A percentile compares a stretch with the other conserved stretches of the same genome.
Evolutionary conservation across 176 grass and related monocot genomes (phyloP).

Genomic region (Carex myosuroides): DNA sequence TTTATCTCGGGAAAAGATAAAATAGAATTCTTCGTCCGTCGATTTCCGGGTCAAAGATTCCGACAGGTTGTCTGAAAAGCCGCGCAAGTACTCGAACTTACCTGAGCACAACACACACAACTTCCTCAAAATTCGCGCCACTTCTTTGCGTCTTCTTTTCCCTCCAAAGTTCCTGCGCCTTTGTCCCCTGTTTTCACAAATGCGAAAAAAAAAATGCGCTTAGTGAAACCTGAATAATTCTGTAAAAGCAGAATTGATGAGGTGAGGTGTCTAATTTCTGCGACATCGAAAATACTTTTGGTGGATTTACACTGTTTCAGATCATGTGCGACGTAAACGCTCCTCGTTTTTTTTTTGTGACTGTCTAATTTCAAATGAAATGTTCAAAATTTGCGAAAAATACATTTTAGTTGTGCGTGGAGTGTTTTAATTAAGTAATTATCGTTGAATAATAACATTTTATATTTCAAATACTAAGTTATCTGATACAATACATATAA

Average conservation of each 20-base stretch:
- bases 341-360: too few relatives aligned
- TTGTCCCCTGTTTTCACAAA: neutral
- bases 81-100: neutral
- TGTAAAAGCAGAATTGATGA: neutral
- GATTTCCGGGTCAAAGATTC: constrained; percentile 1
- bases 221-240: neutral
- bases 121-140: constrained; percentile 5
- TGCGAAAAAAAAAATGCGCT: neutral
- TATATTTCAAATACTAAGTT: too few relatives aligned
- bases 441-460: too few relatives aligned
- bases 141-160: neutral
- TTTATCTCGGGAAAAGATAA: neutral
- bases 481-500: too few relatives aligned
- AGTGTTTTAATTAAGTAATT: too few relatives aligned
- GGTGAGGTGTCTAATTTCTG: neutral
- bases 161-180: neutral
- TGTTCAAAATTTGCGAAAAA: too few relatives aligned
- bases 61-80: neutral
- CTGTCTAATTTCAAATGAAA: too few relatives aligned
- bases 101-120: neutral
- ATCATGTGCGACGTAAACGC: too few relatives aligned
- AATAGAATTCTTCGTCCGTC: neutral
- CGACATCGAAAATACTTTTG: neutral
- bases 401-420: too few relatives aligned
- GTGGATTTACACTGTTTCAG: neutral